These are phyloP conservation scores for Emmonsia crescens DNA, from an alignment of 2,329 filamentous ascomycete species.

Conservation along the genomic window DNA sequence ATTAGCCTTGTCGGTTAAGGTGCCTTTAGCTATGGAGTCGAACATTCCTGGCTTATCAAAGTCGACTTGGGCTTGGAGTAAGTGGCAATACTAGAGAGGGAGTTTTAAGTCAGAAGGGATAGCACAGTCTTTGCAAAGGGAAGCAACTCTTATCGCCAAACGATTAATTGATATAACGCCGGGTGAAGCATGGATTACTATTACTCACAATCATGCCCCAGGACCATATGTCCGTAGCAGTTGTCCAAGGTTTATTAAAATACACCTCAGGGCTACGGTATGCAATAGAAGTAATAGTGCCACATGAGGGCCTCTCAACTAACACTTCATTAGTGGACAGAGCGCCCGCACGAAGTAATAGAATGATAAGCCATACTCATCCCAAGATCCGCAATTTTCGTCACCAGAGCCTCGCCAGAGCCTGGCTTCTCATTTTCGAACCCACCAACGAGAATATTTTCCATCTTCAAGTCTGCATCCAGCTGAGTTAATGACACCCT, in stretches of 20 bases:
- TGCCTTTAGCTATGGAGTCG: too few relatives aligned
- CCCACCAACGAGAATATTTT: slow-evolving; percentile 6
- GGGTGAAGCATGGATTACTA: too few relatives aligned
- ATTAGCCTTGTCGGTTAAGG: neutral
- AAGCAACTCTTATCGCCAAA: neutral
- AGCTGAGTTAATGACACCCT: neutral
- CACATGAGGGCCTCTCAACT: neutral
- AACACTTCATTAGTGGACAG: neutral
- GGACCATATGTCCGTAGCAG: too few relatives aligned
- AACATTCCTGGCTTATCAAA: slow-evolving; percentile 6
- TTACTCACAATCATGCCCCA: too few relatives aligned
- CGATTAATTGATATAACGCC: slow-evolving; percentile 6
- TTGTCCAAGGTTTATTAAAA: too few relatives aligned
- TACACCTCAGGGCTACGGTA: slow-evolving; percentile 5
- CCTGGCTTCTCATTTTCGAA: slow-evolving; percentile 7
- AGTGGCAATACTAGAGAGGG: too few relatives aligned
- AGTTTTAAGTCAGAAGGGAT: neutral
- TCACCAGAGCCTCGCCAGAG: slow-evolving; percentile 7
- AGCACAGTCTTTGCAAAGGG: neutral
- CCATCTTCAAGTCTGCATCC: slow-evolving; percentile 8
- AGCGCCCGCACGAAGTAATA: neutral
- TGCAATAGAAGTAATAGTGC: neutral
- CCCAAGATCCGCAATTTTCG: slow-evolving; percentile 7
- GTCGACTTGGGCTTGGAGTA: slow-evolving; percentile 6
- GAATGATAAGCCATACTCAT: neutral